Conservation (phyloP, 2,329 filamentous ascomycete genomes). For the Diaporthe sp. region DNA sequence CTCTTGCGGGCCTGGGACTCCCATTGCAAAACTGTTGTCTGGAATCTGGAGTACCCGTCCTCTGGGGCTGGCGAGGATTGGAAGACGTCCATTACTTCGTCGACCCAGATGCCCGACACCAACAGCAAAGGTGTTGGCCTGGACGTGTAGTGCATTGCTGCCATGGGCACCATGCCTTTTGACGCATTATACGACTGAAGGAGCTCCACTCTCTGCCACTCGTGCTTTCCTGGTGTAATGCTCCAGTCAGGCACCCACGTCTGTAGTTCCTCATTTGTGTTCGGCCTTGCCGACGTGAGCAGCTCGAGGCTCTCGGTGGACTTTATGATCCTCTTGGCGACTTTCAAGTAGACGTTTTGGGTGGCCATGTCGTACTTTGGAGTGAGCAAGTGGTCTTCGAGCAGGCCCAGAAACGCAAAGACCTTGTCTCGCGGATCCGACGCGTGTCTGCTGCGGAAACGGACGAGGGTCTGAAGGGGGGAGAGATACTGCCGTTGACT, state of each 20-base stretch:
- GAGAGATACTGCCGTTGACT: neutral
- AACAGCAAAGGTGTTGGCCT: neutral
- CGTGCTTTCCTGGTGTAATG: neutral
- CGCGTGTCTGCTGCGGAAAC: neutral
- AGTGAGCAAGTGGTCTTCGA: neutral
- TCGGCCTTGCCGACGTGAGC: neutral
- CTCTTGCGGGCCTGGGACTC: neutral
- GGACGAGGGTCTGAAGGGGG: neutral
- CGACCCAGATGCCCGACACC: neutral
- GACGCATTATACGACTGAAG: neutral
- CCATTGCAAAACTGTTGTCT: neutral
- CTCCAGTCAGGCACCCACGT: slow-evolving; percentile 7
- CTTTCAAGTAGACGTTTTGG: neutral
- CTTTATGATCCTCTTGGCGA: neutral
- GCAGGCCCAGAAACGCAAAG: slow-evolving; percentile 7
- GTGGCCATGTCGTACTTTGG: neutral
- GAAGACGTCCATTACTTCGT: neutral
- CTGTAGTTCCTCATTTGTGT: neutral
- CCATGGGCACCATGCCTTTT: neutral
- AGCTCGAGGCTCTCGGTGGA: neutral
- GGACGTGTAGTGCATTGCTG: neutral
- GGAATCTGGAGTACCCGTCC: slow-evolving; percentile 13
- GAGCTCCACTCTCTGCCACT: neutral
- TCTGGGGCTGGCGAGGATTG: neutral
- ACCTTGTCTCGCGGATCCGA: slow-evolving; percentile 4